These are phyloP conservation scores for Phytophthora idaei DNA, from an alignment of 352 stramenopile species.

Conservation along the genomic window DNA sequence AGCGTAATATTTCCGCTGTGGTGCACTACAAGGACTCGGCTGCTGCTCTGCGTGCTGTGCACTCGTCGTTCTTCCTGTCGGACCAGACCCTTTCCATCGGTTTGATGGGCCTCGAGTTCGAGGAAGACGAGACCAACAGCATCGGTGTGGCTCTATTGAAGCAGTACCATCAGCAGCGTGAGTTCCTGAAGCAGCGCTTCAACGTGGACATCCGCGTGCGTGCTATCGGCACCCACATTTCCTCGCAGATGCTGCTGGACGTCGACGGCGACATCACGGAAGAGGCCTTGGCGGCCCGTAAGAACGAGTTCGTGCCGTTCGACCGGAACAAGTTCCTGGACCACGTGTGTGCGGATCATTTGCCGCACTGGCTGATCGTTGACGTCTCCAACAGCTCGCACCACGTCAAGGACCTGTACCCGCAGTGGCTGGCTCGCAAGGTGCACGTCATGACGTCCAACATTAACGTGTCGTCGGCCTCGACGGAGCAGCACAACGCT, in stretches of 20 bases:
- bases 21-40: conserved; percentile 90
- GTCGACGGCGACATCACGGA: conserved; percentile 59
- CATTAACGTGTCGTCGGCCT: conserved; percentile 85
- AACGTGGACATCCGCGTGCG: conserved; percentile 87
- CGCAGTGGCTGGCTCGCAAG: conserved; percentile 88
- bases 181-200: conserved; percentile 82
- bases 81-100: conserved; percentile 93
- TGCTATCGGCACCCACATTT: conserved; percentile 71
- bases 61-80: conserved; percentile 95
- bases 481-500: conserved; percentile 70
- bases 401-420: conserved; percentile 87
- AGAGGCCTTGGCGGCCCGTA: conserved; percentile 39
- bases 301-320: conserved; percentile 49
- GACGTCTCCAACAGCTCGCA: conserved; percentile 91
- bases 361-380: conserved; percentile 93
- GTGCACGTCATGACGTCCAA: conserved; percentile 95
- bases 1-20: conserved; percentile 96
- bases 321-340: conserved; percentile 73
- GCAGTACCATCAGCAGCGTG: conserved; percentile 86
- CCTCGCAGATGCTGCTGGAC: conserved; percentile 71
- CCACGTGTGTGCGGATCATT: conserved; percentile 87
- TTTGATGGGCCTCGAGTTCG: conserved; percentile 86
- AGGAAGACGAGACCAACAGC: conserved; percentile 42
- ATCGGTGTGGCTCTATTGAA: conserved; percentile 90
- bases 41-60: conserved; percentile 91